Conservation (phyloP, 2,329 filamentous ascomycete species). For the Aureobasidium vineae region DNA sequence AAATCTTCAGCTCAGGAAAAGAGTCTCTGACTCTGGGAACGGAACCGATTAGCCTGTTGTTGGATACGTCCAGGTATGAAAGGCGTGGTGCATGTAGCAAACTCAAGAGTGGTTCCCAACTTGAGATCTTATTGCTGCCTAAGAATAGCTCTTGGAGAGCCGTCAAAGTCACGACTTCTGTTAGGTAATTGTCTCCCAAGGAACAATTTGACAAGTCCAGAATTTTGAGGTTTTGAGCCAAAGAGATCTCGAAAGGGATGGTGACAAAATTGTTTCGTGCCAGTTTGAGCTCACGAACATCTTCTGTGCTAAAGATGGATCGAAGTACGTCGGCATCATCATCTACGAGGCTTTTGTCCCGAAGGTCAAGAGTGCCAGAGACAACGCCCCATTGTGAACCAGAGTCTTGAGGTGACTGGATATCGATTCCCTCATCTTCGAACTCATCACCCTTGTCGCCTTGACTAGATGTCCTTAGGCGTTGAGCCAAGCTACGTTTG, state of each 20-base stretch:
- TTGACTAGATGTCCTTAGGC: constrained; percentile 56
- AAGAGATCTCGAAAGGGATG: constrained; percentile 67
- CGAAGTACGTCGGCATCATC: constrained; percentile 44
- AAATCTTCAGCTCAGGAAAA: constrained; percentile 68
- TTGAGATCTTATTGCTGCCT: constrained; percentile 68
- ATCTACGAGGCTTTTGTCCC: constrained; percentile 41
- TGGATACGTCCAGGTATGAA: constrained; percentile 73
- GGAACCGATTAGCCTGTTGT: constrained; percentile 70
- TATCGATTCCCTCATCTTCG: constrained; percentile 30
- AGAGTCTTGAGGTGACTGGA: constrained; percentile 28
- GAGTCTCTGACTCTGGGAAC: constrained; percentile 64
- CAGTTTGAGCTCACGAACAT: constrained; percentile 61
- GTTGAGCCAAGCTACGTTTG: constrained; percentile 67
- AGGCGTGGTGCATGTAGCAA: constrained; percentile 72
- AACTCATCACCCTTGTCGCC: constrained; percentile 36
- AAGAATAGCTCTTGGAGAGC: constrained; percentile 75
- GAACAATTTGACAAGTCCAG: constrained; percentile 46
- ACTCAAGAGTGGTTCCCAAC: constrained; percentile 63
- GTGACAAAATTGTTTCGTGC: constrained; percentile 72
- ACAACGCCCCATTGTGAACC: constrained; percentile 35
- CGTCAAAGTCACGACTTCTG: constrained; percentile 58
- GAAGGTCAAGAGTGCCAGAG: constrained; percentile 44
- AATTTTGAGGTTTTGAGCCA: constrained; percentile 63
- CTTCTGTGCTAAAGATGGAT: constrained; percentile 46
- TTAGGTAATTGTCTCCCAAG: constrained; percentile 63